phyloP scores from a whole-genome alignment of 768 basidiomycete genomes.

The Leccinum obscurum region DNA sequence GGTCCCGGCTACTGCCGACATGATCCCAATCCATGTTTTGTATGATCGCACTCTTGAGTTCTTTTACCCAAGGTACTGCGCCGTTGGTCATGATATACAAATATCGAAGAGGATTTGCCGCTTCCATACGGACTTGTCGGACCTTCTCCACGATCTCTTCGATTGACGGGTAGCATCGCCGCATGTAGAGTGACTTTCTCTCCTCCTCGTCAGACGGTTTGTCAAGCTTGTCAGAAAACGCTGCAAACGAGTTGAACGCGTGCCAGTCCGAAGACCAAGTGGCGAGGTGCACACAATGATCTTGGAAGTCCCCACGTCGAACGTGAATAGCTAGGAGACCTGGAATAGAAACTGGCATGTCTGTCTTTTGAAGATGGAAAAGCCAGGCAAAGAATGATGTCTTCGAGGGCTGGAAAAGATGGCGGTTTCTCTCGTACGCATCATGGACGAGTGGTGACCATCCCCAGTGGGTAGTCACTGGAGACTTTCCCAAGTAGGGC shows the following conservation, averaged over 20 bases:
- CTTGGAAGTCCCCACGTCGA: slow-evolving; percentile 49
- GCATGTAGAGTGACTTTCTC: slow-evolving; percentile 28
- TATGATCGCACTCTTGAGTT: slow-evolving; percentile 38
- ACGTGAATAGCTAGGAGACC: slow-evolving; percentile 53
- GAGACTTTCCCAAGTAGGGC: slow-evolving; percentile 34
- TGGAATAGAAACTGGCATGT: slow-evolving; percentile 24
- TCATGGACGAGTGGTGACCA: slow-evolving; percentile 39
- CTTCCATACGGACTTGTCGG: slow-evolving; percentile 31
- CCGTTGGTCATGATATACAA: slow-evolving; percentile 55
- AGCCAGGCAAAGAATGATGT: not conserved
- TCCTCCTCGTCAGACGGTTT: slow-evolving; percentile 30
- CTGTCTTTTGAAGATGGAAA: slow-evolving; percentile 1
- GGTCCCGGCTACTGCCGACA: slow-evolving; percentile 44
- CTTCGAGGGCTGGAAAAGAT: slow-evolving; percentile 20
- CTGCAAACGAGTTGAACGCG: slow-evolving; percentile 47
- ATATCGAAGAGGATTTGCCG: slow-evolving; percentile 29
- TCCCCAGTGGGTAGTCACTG: slow-evolving; percentile 35
- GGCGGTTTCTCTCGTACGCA: slow-evolving; percentile 34
- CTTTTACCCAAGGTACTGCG: slow-evolving; percentile 39
- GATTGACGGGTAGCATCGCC: slow-evolving; percentile 45
- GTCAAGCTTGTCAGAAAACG: slow-evolving; percentile 38
- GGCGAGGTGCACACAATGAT: slow-evolving; percentile 45
- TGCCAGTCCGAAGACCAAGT: slow-evolving; percentile 38
- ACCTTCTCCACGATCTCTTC: slow-evolving; percentile 44
- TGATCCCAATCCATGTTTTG: slow-evolving; percentile 38